Evolutionary conservation across 2,329 filamentous ascomycete genomes (phyloP).

Genomic region (Monilinia fructicola): DNA sequence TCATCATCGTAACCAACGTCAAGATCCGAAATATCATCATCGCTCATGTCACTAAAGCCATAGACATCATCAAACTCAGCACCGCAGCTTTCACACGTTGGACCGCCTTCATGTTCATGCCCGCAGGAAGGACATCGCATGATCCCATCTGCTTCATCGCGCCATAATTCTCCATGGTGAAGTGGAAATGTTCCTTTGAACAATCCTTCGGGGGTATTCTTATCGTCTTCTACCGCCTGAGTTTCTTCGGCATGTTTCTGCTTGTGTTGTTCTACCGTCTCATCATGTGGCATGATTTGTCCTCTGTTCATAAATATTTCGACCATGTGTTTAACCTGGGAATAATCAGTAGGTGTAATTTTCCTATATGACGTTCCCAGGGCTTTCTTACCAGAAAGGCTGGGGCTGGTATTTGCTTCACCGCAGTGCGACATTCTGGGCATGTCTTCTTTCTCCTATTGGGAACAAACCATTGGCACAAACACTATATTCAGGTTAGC

Average conservation of each 20-base stretch:
- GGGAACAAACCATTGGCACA: conserved; percentile 42
- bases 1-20: conserved; percentile 39
- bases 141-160: conserved; percentile 59
- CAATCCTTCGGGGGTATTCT: conserved; percentile 53
- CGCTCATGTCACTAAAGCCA: conserved; percentile 20
- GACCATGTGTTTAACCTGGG: conserved; percentile 62
- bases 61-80: conserved; percentile 35
- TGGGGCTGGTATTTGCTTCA: conserved; percentile 60
- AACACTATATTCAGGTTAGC: conserved; percentile 37
- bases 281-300: conserved; percentile 61
- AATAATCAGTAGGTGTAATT: conserved; percentile 20
- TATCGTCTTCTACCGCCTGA: conserved; percentile 59
- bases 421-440: conserved; percentile 63
- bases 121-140: conserved; percentile 61
- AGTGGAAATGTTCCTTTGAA: conserved; percentile 55
- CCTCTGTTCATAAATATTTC: conserved; percentile 59
- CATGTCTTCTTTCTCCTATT: conserved; percentile 61
- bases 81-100: conserved; percentile 52
- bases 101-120: conserved; percentile 62
- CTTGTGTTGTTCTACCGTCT: conserved; percentile 61
- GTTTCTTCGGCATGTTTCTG: conserved; percentile 59
- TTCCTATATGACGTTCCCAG: neutral
- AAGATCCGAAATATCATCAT: conserved; percentile 19
- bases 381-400: conserved; percentile 56
- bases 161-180: conserved; percentile 38